Evolutionary conservation across 2,329 filamentous ascomycete species (phyloP).

Genomic region (Venturia effusa): DNA sequence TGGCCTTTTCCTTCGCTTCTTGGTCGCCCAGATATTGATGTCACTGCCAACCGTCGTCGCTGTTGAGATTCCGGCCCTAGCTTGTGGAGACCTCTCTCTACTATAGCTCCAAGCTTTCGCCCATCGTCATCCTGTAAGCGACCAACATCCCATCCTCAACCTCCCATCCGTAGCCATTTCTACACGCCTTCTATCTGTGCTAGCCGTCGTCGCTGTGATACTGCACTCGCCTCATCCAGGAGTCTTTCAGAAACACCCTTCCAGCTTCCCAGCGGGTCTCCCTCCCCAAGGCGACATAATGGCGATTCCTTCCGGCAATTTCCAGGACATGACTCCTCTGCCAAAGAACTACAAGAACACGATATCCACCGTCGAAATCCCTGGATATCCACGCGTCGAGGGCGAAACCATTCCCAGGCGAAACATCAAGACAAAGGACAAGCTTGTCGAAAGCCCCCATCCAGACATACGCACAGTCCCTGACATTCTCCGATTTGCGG

Average conservation of each 20-base stretch:
- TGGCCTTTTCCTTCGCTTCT: neutral
- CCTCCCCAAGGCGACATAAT: constrained; percentile 11
- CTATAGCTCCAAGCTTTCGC: neutral
- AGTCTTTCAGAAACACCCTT: neutral
- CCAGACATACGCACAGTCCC: constrained; percentile 66
- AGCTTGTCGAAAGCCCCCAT: constrained; percentile 53
- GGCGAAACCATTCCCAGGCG: constrained; percentile 80
- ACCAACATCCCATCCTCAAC: neutral
- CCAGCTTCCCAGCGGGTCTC: neutral
- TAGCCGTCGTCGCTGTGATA: neutral
- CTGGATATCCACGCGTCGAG: constrained; percentile 55
- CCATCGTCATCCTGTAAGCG: neutral
- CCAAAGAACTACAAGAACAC: constrained; percentile 47
- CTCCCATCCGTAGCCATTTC: neutral
- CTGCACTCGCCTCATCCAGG: neutral
- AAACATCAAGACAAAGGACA: constrained; percentile 59
- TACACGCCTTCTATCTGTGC: neutral
- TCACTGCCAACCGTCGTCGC: too few relatives aligned
- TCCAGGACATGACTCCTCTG: constrained; percentile 38
- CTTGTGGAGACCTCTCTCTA: neutral
- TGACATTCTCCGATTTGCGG: constrained; percentile 64
- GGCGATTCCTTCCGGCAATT: constrained; percentile 21
- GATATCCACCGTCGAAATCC: constrained; percentile 64
- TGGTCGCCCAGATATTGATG: neutral
- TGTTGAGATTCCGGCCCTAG: too few relatives aligned